phyloP scores from a whole-genome alignment of 108 stramenopile genomes.

The Cyclostephanos tholiformis region DNA sequence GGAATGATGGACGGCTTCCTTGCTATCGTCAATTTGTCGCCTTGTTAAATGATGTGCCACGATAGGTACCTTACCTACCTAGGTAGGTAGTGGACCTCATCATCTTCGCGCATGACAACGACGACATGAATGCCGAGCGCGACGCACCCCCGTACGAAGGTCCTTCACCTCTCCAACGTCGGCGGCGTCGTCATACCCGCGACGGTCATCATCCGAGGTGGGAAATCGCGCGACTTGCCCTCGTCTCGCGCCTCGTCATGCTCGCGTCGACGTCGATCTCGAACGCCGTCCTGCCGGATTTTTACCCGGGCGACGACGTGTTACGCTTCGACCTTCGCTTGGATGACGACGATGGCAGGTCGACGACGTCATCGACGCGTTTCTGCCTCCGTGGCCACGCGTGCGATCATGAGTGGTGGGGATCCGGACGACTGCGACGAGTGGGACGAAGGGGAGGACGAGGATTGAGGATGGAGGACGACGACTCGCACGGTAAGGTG shows the following conservation, averaged over 20 bases:
- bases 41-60: too few relatives aligned
- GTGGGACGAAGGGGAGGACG: too few relatives aligned
- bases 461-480: neutral
- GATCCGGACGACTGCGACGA: neutral
- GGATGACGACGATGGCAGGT: neutral
- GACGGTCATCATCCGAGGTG: neutral
- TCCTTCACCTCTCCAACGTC: neutral
- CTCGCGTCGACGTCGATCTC: conserved; percentile 64
- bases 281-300: conserved; percentile 40
- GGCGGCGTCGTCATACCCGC: neutral
- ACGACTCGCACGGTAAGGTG: too few relatives aligned
- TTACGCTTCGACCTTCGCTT: conserved; percentile 64
- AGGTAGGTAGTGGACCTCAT: too few relatives aligned
- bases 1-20: too few relatives aligned
- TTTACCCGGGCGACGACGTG: conserved; percentile 49
- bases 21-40: too few relatives aligned
- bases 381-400: conserved; percentile 65
- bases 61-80: too few relatives aligned
- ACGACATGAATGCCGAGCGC: neutral
- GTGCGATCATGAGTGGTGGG: conserved; percentile 40
- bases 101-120: too few relatives aligned
- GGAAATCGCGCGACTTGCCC: conserved; percentile 20
- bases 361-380: conserved; percentile 27
- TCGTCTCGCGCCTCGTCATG: conserved; percentile 53
- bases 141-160: neutral